These are phyloP conservation scores for Blastobotrys proliferans DNA, from an alignment of 1,139 yeast species.

Conservation along the genomic window DNA sequence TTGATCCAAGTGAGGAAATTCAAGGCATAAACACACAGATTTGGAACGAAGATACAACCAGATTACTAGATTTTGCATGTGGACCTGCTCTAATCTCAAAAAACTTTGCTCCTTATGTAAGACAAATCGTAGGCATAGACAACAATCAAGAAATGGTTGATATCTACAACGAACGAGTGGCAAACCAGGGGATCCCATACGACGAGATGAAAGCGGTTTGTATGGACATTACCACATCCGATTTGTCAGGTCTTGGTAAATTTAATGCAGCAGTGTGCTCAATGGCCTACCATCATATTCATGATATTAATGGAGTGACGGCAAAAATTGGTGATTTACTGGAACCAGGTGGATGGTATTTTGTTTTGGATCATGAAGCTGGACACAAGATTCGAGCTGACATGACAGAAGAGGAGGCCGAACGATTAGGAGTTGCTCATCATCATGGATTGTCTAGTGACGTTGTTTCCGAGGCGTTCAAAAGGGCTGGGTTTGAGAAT, in stretches of 20 bases:
- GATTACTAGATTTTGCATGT: constrained; percentile 32
- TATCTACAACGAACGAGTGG: constrained; percentile 21
- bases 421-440: constrained; percentile 14
- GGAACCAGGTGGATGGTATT: constrained; percentile 26
- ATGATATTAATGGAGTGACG: constrained; percentile 25
- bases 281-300: constrained; percentile 31
- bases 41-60: constrained; percentile 18
- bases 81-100: constrained; percentile 31
- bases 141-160: constrained; percentile 29
- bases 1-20: not conserved
- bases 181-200: constrained; percentile 24
- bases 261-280: constrained; percentile 30
- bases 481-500: constrained; percentile 22
- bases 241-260: constrained; percentile 11
- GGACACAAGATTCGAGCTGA: constrained; percentile 10
- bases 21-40: not conserved
- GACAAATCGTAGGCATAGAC: constrained; percentile 30
- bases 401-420: constrained; percentile 7
- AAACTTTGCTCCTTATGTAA: constrained; percentile 26
- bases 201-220: constrained; percentile 24
- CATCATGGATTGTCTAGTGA: constrained; percentile 23
- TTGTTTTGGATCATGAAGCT: constrained; percentile 23
- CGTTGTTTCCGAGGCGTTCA: constrained; percentile 18
- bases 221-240: constrained; percentile 19
- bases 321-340: constrained; percentile 20